Evolutionary conservation across 2,329 filamentous ascomycete species (phyloP), one percentile per base, ranked within the genome.

Genomic region (Fusarium liriodendri): DNA sequence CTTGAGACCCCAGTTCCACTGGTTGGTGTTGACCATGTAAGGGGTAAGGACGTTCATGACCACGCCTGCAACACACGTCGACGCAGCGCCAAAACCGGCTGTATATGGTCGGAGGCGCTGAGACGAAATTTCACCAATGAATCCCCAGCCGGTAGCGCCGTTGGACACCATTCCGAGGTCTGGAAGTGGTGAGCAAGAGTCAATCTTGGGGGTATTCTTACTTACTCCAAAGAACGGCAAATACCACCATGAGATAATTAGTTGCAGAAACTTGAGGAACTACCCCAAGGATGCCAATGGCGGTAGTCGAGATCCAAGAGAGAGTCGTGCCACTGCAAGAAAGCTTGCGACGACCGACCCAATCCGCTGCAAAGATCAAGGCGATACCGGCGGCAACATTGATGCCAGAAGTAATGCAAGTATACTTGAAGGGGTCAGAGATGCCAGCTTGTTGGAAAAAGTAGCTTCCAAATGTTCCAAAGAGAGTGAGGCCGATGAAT

Each of bases 391-490:
- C 64, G 3, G 57, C 69, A 22, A 79, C 69, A 29, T 77, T 74
- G 33, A 78, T 71, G 2, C 62, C 64, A 1, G 73, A 72, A 0
- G 69, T 75, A 58, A 76, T 77, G 33, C 62, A 72, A 5, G 71
- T 78, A 22, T 76, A 69, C 9, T 66, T 35, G 50, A 80, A 79
- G 0, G 77, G 76, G 8, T 78, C 71, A 7, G 62, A 40, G 0
- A 79, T 40, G 4, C 81, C 81, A 14, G 80, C 80, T 55, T 81
- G 81, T 55, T 80, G 78, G 45, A 82, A 83, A 57, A 83, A 83
- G 66, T 81, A 83, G 40, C 75, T 92, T 1, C 89, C 90, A 72
- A 91, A 93, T 66, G 89, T 74, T 1, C 38, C 42, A 55, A 74
- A 73, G 2, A 75, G 59, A 0, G 71, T 70, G 5, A 75, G 63